Conservation (phyloP, 208 protist genomes). For the Trypanosoma melophagium region DNA sequence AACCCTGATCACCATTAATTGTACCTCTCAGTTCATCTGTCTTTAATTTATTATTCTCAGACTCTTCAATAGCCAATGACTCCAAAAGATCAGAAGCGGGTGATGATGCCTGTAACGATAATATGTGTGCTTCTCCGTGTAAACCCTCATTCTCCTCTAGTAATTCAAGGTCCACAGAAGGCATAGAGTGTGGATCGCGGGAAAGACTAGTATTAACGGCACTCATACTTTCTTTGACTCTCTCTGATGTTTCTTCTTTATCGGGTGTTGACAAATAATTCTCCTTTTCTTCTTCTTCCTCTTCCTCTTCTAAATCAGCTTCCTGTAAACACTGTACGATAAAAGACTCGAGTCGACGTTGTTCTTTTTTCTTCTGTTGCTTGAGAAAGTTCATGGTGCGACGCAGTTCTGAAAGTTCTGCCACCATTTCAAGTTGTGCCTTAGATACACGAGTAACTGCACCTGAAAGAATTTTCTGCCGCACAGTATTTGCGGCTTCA, state of each 20-base stretch:
- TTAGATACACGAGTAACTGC: constrained; percentile 34
- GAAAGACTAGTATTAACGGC: too few relatives aligned
- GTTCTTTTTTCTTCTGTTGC: constrained; percentile 23
- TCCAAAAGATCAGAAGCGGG: too few relatives aligned
- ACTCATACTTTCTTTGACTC: constrained; percentile 4
- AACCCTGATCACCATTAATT: background rate
- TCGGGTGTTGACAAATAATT: background rate
- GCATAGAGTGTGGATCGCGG: too few relatives aligned
- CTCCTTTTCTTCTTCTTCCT: constrained; percentile 22
- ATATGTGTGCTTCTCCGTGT: too few relatives aligned
- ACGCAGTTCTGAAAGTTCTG: constrained; percentile 26
- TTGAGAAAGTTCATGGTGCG: constrained; percentile 24
- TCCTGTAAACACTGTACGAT: constrained; percentile 14
- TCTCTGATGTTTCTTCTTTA: constrained; percentile 6
- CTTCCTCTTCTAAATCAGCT: constrained; percentile 9
- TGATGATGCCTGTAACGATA: too few relatives aligned
- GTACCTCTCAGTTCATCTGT: background rate
- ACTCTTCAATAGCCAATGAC: too few relatives aligned
- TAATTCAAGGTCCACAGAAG: too few relatives aligned
- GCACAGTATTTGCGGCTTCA: constrained; percentile 20
- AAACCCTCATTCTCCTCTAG: too few relatives aligned
- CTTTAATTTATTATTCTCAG: too few relatives aligned
- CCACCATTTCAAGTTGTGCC: constrained; percentile 34
- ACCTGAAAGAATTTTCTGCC: constrained; percentile 33
- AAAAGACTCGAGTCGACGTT: constrained; percentile 13